Evolutionary conservation across 805 yeast species (phyloP).

Genomic region (Metschnikowia chrysomelidarum): DNA sequence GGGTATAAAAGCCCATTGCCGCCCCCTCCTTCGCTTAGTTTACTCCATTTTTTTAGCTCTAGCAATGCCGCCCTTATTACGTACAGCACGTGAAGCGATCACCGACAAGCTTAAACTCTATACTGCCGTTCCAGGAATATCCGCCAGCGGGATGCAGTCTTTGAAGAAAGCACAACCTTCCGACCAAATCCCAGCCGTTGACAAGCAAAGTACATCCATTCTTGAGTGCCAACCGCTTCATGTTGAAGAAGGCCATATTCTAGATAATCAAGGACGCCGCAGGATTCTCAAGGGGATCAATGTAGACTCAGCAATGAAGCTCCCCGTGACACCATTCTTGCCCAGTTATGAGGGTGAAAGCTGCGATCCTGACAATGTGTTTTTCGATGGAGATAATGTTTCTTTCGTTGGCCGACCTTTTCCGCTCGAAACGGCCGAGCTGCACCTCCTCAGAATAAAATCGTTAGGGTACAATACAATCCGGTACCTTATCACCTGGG

Average conservation of each 20-base stretch:
- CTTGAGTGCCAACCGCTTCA: slow-evolving; percentile 23
- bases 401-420: slow-evolving; percentile 86
- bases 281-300: slow-evolving; percentile 77
- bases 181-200: slow-evolving; percentile 15
- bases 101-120: slow-evolving; percentile 31
- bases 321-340: slow-evolving; percentile 58
- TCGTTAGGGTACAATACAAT: slow-evolving; percentile 80
- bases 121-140: slow-evolving; percentile 24
- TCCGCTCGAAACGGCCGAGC: slow-evolving; percentile 67
- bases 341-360: slow-evolving; percentile 41
- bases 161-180: slow-evolving; percentile 22
- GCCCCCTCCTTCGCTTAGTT: too few species aligned
- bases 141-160: slow-evolving; percentile 28
- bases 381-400: slow-evolving; percentile 69
- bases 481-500: slow-evolving; percentile 84
- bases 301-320: slow-evolving; percentile 69
- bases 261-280: slow-evolving; percentile 55
- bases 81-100: too few species aligned
- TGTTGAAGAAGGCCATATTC: slow-evolving; percentile 57
- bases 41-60: too few species aligned
- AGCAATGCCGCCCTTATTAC: too few species aligned
- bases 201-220: slow-evolving; percentile 10
- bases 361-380: slow-evolving; percentile 39
- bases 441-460: slow-evolving; percentile 68
- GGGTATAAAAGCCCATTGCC: too few species aligned